A percentile compares a stretch with the other conserved stretches of the same genome.
Conservation (phyloP, 2,329 filamentous ascomycete species). For the Alternaria consortialis region DNA sequence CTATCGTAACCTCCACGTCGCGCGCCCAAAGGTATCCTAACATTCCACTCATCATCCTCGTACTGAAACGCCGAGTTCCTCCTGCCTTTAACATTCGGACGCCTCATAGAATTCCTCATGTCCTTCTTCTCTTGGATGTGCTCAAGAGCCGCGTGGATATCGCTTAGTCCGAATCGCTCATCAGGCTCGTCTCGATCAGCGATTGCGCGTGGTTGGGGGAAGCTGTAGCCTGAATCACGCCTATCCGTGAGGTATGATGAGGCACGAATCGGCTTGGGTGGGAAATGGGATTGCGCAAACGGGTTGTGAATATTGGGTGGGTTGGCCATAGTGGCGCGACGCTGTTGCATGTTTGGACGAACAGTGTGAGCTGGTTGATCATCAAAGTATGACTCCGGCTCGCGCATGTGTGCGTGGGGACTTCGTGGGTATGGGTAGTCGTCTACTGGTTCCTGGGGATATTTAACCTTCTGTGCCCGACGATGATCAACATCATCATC, state of each 20-base stretch:
- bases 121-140: conserved; percentile 14
- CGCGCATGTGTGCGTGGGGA: conserved; percentile 3
- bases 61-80: conserved; percentile 1
- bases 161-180: conserved; percentile 3
- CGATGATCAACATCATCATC: conserved; percentile 10
- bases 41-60: conserved; percentile 19
- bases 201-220: neutral
- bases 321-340: conserved; percentile 22
- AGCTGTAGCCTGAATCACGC: conserved; percentile 4
- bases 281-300: conserved; percentile 13
- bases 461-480: neutral
- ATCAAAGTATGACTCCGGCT: conserved; percentile 13
- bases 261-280: conserved; percentile 19
- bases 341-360: conserved; percentile 14
- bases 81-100: neutral
- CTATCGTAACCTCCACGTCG: neutral
- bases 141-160: conserved; percentile 13
- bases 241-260: conserved; percentile 14
- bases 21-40: neutral
- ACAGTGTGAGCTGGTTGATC: conserved; percentile 10
- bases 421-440: conserved; percentile 13
- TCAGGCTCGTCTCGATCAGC: neutral
- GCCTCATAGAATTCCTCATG: neutral
- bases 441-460: conserved; percentile 10
- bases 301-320: conserved; percentile 9